Percentiles rank a stretch among this genome's conserved stretches.
Conservation (phyloP, 2,329 filamentous ascomycete genomes). For the Ramularia endophylla region DNA sequence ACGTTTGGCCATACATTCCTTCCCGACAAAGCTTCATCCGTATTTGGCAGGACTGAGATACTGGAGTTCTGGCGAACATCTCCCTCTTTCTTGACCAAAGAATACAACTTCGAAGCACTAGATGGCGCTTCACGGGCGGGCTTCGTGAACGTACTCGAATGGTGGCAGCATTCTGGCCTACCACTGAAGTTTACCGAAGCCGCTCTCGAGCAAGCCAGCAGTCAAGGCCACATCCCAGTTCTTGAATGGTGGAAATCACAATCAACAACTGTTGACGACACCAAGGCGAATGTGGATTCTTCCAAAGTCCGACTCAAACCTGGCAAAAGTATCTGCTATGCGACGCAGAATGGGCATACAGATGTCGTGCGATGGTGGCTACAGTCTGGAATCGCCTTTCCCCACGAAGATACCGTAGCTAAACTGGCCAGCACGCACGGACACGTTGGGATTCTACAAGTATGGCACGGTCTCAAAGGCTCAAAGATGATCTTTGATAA, state of each 20-base stretch:
- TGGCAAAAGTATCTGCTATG: slow-evolving; percentile 76
- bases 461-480: slow-evolving; percentile 71
- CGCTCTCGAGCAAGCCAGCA: slow-evolving; percentile 80
- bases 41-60: slow-evolving; percentile 78
- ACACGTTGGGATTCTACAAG: slow-evolving; percentile 74
- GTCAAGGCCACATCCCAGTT: slow-evolving; percentile 75
- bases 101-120: slow-evolving; percentile 78
- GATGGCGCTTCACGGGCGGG: slow-evolving; percentile 83
- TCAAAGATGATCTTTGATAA: slow-evolving; percentile 76
- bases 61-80: slow-evolving; percentile 89
- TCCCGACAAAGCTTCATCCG: slow-evolving; percentile 79
- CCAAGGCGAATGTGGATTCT: slow-evolving; percentile 21
- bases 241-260: slow-evolving; percentile 87
- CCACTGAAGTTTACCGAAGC: slow-evolving; percentile 79
- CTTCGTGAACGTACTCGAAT: slow-evolving; percentile 78
- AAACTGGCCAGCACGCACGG: slow-evolving; percentile 81
- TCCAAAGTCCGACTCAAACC: slow-evolving; percentile 59
- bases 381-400: slow-evolving; percentile 69
- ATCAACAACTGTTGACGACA: slow-evolving; percentile 24
- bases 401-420: slow-evolving; percentile 74
- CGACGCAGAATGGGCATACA: slow-evolving; percentile 73
- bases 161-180: slow-evolving; percentile 81
- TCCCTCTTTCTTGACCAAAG: slow-evolving; percentile 74
- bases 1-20: slow-evolving; percentile 77
- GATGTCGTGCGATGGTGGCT: slow-evolving; percentile 85